These are phyloP conservation scores for Odonthalia washingtoniensis DNA, from an alignment of 31 red algal species.

Conservation along the genomic window DNA sequence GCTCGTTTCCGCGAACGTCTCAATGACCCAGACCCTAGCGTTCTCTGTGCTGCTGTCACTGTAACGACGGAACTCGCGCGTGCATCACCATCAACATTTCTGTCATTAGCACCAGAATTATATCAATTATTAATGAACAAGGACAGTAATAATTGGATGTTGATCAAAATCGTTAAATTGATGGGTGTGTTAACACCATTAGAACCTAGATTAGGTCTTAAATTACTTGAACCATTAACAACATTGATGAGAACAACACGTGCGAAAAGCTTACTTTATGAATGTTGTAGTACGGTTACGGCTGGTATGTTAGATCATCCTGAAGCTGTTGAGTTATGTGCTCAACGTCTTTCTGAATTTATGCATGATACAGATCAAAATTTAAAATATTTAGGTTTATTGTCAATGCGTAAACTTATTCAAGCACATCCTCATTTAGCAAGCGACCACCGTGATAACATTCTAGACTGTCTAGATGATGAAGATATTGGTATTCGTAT, in stretches of 20 bases:
- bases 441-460: slow-evolving; percentile 81
- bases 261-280: slow-evolving; percentile 95
- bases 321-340: slow-evolving; percentile 76
- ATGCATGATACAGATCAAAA: slow-evolving; percentile 95
- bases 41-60: slow-evolving; percentile 94
- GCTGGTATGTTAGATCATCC: slow-evolving; percentile 68
- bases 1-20: slow-evolving; percentile 82
- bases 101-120: slow-evolving; percentile 77
- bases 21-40: slow-evolving; percentile 83
- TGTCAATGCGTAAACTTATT: slow-evolving; percentile 79
- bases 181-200: slow-evolving; percentile 87
- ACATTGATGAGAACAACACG: slow-evolving; percentile 86
- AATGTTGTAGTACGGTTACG: slow-evolving; percentile 92
- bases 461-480: slow-evolving; percentile 95
- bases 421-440: slow-evolving; percentile 75
- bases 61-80: slow-evolving; percentile 89
- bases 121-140: slow-evolving; percentile 88
- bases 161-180: slow-evolving; percentile 98
- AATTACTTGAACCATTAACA: slow-evolving; percentile 83
- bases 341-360: slow-evolving; percentile 84
- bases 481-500: slow-evolving; percentile 92
- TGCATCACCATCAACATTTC: slow-evolving; percentile 78
- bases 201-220: slow-evolving; percentile 91
- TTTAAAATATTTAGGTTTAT: slow-evolving; percentile 96
- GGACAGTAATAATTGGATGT: slow-evolving; percentile 98